phyloP scores from a whole-genome alignment of 176 grass and related monocot species.

The Stipa capillata region DNA sequence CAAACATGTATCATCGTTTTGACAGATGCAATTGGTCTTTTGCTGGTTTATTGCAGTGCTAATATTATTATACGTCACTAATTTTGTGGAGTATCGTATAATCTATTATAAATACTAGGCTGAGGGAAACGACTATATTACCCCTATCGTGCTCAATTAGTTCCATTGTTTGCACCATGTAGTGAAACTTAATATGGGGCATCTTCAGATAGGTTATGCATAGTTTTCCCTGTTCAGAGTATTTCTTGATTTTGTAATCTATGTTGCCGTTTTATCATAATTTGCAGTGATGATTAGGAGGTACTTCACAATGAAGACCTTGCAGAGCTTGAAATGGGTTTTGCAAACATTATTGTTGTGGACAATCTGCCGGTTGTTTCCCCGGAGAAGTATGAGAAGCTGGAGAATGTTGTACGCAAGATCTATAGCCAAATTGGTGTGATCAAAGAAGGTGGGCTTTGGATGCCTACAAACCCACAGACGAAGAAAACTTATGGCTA shows the following conservation, averaged over 20 bases:
- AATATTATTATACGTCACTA: neutral
- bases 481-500: constrained; percentile 75
- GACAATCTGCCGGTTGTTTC: constrained; percentile 82
- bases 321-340: constrained; percentile 57
- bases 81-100: neutral
- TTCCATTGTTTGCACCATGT: too few relatives aligned
- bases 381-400: constrained; percentile 81
- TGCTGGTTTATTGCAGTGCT: neutral
- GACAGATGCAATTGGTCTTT: neutral
- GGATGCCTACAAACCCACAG: constrained; percentile 74
- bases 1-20: neutral
- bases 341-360: constrained; percentile 59
- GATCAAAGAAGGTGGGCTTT: constrained; percentile 73
- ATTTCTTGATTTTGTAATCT: neutral
- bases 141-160: neutral
- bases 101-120: neutral
- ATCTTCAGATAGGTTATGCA: neutral
- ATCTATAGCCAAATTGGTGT: constrained; percentile 58
- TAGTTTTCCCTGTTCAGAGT: neutral
- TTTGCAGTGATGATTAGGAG: constrained; percentile 71
- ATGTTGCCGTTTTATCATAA: neutral
- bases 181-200: neutral
- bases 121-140: neutral
- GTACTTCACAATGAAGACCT: constrained; percentile 47
- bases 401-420: constrained; percentile 66